Percentiles rank a stretch among this genome's conserved stretches.
These are phyloP conservation scores for Colletotrichum gloeosporioides DNA, from an alignment of 2,329 filamentous ascomycete genomes.

Conservation along the genomic window DNA sequence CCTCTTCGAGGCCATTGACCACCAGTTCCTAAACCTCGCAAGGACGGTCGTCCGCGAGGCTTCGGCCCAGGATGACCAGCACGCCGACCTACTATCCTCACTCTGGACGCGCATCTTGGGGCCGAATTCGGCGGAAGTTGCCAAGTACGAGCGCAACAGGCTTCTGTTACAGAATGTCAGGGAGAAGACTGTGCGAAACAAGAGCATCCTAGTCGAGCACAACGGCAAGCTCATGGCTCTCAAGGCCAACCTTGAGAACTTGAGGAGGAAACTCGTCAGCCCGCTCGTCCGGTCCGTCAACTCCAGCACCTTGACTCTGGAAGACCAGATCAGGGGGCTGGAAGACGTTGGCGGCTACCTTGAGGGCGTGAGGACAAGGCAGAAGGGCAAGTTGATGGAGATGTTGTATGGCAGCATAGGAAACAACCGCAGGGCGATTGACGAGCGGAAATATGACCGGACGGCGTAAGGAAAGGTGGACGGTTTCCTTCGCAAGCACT, in stretches of 20 bases:
- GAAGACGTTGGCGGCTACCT: constrained; percentile 82
- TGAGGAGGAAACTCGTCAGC: constrained; percentile 82
- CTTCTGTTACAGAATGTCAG: constrained; percentile 79
- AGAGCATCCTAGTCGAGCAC: constrained; percentile 84
- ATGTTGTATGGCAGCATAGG: constrained; percentile 68
- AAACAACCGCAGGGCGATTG: constrained; percentile 36
- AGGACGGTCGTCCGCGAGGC: constrained; percentile 85
- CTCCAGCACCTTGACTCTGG: constrained; percentile 73
- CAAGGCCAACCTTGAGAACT: constrained; percentile 85
- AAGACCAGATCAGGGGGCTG: constrained; percentile 85
- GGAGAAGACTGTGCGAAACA: constrained; percentile 84
- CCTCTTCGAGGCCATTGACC: constrained; percentile 91
- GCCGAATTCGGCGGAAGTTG: constrained; percentile 73
- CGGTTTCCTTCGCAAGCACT: neutral
- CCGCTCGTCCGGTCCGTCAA: constrained; percentile 78
- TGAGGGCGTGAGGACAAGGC: constrained; percentile 74
- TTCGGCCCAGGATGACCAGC: constrained; percentile 78
- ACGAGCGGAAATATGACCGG: constrained; percentile 25
- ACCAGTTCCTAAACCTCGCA: constrained; percentile 87
- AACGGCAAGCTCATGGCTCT: constrained; percentile 83
- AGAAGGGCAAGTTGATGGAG: constrained; percentile 85
- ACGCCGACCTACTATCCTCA: constrained; percentile 81
- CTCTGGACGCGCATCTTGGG: constrained; percentile 89
- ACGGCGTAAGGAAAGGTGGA: neutral
- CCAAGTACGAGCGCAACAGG: constrained; percentile 92